A percentile compares a stretch with the other conserved stretches of the same genome.
These are phyloP conservation scores for Colletotrichum sp. DNA, from an alignment of 2,329 filamentous ascomycete species.

Conservation along the genomic window DNA sequence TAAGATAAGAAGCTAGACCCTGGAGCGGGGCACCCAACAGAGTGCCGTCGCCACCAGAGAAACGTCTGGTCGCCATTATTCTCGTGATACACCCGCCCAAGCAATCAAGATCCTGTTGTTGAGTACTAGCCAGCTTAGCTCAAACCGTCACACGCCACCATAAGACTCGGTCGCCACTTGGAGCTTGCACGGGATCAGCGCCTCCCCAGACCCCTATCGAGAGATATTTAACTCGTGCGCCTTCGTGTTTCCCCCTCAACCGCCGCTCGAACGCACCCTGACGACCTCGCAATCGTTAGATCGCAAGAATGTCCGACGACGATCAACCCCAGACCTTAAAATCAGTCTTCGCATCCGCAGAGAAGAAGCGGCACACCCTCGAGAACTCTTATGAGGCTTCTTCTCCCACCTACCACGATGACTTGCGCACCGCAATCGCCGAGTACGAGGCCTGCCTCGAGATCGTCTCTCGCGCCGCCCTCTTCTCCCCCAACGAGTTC, in stretches of 20 bases:
- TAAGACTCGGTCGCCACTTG: background rate
- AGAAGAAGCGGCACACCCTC: constrained; percentile 58
- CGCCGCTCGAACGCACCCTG: background rate
- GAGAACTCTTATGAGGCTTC: constrained; percentile 70
- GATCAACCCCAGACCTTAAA: constrained; percentile 56
- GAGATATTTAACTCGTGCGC: background rate
- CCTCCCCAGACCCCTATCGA: background rate
- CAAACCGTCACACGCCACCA: background rate
- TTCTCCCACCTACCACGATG: constrained; percentile 66
- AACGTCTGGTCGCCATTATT: background rate
- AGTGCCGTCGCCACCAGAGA: constrained; percentile 5
- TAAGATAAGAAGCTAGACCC: constrained; percentile 21
- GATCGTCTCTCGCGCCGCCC: constrained; percentile 71
- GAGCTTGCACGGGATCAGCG: background rate
- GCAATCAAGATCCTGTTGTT: background rate
- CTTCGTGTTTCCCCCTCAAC: background rate
- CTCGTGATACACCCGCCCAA: background rate
- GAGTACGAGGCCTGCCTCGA: constrained; percentile 76
- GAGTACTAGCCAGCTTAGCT: background rate
- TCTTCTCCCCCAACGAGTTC: constrained; percentile 91
- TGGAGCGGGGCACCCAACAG: constrained; percentile 5
- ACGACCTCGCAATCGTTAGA: background rate
- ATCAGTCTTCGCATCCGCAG: constrained; percentile 54
- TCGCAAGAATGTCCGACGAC: constrained; percentile 33
- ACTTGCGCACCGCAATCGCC: constrained; percentile 69